Conservation (phyloP, 2,329 filamentous ascomycete species). For the Xylaria sp. region DNA sequence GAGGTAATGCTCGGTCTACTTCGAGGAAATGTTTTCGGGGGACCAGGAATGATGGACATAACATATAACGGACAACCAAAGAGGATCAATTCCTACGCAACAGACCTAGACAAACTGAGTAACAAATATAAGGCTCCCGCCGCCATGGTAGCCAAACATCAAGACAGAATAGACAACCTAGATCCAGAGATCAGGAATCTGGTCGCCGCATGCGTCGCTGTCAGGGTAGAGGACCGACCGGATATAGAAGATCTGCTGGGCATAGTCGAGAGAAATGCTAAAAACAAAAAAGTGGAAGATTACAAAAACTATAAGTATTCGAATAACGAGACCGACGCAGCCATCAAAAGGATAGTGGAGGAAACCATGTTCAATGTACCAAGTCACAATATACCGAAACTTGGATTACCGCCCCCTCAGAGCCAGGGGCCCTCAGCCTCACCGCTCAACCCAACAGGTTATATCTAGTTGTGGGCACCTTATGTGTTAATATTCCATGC, state of each 20-base stretch:
- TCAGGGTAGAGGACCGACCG: conserved; percentile 25
- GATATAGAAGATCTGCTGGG: conserved; percentile 34
- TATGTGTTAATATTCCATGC: background rate
- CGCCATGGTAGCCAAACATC: conserved; percentile 16
- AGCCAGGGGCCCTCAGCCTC: background rate
- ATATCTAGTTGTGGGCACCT: background rate
- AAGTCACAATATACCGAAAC: background rate
- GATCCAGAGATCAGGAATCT: conserved; percentile 37
- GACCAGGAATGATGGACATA: conserved; percentile 32
- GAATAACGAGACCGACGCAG: conserved; percentile 20
- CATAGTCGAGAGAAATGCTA: conserved; percentile 32
- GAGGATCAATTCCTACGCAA: conserved; percentile 20
- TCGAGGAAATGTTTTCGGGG: conserved; percentile 28
- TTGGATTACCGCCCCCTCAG: background rate
- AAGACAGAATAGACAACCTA: conserved; percentile 34
- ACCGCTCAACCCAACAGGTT: background rate
- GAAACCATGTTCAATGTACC: conserved; percentile 16
- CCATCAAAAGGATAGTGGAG: conserved; percentile 10
- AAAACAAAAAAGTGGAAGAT: background rate
- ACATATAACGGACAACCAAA: conserved; percentile 17
- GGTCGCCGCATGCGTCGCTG: conserved; percentile 34
- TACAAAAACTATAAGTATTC: conserved; percentile 20
- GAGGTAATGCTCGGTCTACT: conserved; percentile 37
- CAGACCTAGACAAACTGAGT: conserved; percentile 26
- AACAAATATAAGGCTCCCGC: conserved; percentile 15